Base-by-base conservation (phyloP, 2,329 filamentous ascomycete species). In the Phoma sp. region DNA sequence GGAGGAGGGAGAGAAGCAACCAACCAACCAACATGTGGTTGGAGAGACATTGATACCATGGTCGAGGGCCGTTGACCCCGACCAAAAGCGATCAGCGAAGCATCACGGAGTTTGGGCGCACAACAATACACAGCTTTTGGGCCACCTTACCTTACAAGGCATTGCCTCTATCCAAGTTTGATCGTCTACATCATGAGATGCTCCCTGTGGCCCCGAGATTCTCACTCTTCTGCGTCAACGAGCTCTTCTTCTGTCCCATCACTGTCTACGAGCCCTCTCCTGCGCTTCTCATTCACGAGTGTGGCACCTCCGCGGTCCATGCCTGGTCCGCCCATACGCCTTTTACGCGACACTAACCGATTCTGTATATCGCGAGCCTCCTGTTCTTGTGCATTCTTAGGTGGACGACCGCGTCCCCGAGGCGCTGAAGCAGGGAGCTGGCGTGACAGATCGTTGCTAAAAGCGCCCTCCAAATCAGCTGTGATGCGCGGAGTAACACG, bases 301-400 rank as follows among this genome's bases (percentile, higher is more conserved):
- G 77, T 80, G 36, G 79, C 79, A 4, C 84, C 84, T 36, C 78
- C 80, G 39, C 77, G 75, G 51, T 84, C 84, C 62, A 86, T 75
- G 0, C 80, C 82, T 13, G 73, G 73, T 3, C 81, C 76, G 2
- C 84, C 85, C 58, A 84, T 74, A 21, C 76, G 74, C 43, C 74
- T 74, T 66, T 85, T 85, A 56, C 79, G 79, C 38, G 76, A 74
- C 31, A 79, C 74, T 31, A 85, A 72, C 8, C 79, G 78, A 47
- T 74, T 71, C 15, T 80, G 62, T 3, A 80, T 73, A 41, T 80
- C 76, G 36, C 71, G 63, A 4, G 81, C 81, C 47, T 81, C 80
- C 19, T 81, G 70, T 50, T 79, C 76, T n/a, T 76, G 71, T 0
- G 54, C 48, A 19, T 50, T 55, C 44, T 67, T 70, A 0, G 66